Evolutionary conservation across 371 early-diverging fungal genomes (phyloP).

Genomic region (Nematocida homosporus): DNA sequence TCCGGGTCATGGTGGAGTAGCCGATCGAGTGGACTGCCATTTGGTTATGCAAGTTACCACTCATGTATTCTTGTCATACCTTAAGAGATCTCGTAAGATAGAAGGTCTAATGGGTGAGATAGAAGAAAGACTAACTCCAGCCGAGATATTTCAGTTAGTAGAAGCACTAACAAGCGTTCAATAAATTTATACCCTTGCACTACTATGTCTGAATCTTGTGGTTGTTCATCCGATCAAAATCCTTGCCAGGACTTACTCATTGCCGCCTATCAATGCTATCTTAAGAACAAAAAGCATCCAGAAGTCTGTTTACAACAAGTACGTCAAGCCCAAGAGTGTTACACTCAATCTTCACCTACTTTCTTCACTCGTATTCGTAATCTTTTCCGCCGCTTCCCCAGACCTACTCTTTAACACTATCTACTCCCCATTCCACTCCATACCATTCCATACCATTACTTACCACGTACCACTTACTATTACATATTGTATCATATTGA

Average conservation of each 20-base stretch:
- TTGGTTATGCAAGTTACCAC: constrained; percentile 90
- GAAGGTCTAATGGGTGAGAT: background rate
- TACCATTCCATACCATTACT: too few species aligned
- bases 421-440: too few species aligned
- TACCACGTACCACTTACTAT: too few species aligned
- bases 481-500: too few species aligned
- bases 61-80: constrained; percentile 72
- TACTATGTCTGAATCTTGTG: background rate
- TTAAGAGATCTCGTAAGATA: constrained; percentile 21
- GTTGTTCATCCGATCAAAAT: background rate
- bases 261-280: constrained; percentile 48
- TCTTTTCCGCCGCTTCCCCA: too few species aligned
- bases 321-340: constrained; percentile 18
- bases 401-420: too few species aligned
- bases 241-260: constrained; percentile 27
- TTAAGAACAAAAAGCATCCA: constrained; percentile 15
- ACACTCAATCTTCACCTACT: background rate
- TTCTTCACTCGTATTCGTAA: too few species aligned
- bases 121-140: background rate
- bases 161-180: background rate
- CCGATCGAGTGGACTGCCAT: constrained; percentile 94
- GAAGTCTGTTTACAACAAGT: constrained; percentile 3
- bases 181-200: too few species aligned
- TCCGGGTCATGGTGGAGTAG: constrained; percentile 84
- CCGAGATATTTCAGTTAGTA: background rate